Conservation (phyloP, 768 basidiomycete genomes). For the Lanmaoa pseudosensibilis region DNA sequence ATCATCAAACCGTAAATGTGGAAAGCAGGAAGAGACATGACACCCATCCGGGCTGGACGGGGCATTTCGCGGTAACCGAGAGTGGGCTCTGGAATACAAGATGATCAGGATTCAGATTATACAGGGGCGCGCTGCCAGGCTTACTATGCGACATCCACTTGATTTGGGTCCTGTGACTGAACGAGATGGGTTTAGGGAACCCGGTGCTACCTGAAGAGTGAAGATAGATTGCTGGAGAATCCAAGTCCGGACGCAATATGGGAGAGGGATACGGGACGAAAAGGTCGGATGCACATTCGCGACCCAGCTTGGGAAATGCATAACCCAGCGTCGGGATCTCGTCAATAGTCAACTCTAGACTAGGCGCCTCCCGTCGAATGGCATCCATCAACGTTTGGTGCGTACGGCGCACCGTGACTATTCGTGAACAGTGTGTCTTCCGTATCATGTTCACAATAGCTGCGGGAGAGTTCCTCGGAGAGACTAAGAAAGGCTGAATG, state of each 20-base stretch:
- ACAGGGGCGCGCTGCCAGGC: not conserved
- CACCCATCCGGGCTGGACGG: conserved; percentile 17
- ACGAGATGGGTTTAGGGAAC: conserved; percentile 43
- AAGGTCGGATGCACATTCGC: not conserved
- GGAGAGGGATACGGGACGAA: conserved; percentile 15
- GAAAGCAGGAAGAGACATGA: conserved; percentile 40
- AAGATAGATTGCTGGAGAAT: conserved; percentile 16
- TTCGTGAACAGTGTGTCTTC: conserved; percentile 18
- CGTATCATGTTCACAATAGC: conserved; percentile 24
- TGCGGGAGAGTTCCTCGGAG: conserved; percentile 21
- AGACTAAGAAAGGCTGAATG: conserved; percentile 25
- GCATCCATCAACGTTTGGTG: conserved; percentile 14
- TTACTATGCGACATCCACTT: conserved; percentile 38
- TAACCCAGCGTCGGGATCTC: conserved; percentile 19
- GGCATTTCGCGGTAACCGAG: conserved; percentile 1
- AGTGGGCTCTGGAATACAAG: not conserved
- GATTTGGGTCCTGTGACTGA: conserved; percentile 31
- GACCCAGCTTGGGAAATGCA: conserved; percentile 38
- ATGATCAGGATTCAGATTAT: not conserved
- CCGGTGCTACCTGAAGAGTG: conserved; percentile 43
- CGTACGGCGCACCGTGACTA: conserved; percentile 11
- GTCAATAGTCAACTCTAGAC: conserved; percentile 1
- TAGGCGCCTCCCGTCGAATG: not conserved
- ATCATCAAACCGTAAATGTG: conserved; percentile 37
- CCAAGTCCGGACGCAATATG: conserved; percentile 2